A percentile compares a stretch with the other conserved stretches of the same genome.
These are phyloP conservation scores for Syzygium jambos DNA, from an alignment of 345 rosid genomes.

Conservation along the genomic window DNA sequence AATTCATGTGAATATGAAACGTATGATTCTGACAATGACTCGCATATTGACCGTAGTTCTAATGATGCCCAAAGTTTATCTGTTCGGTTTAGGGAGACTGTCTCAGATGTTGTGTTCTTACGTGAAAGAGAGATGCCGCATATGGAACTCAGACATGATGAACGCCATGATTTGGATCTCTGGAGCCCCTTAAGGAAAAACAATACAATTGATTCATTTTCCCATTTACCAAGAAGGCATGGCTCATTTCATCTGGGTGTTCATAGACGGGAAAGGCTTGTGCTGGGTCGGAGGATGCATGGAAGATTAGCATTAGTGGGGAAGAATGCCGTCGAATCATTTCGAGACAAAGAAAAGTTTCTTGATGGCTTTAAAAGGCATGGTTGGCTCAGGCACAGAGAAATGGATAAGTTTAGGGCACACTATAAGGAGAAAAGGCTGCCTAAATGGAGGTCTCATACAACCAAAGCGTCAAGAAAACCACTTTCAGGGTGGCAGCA, in stretches of 20 bases:
- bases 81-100: constrained; percentile 8
- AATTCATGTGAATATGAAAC: constrained; percentile 1
- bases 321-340: constrained; percentile 12
- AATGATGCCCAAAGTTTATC: constrained; percentile 7
- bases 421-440: constrained; percentile 13
- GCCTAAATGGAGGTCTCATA: neutral
- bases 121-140: constrained; percentile 22
- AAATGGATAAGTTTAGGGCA: constrained; percentile 6
- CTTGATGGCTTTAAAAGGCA: constrained; percentile 5
- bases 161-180: constrained; percentile 19
- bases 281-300: constrained; percentile 4
- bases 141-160: constrained; percentile 4
- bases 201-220: constrained; percentile 10
- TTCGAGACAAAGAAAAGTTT: constrained; percentile 8
- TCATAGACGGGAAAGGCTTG: constrained; percentile 10
- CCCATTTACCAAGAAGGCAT: constrained; percentile 15
- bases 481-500: constrained; percentile 15
- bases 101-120: constrained; percentile 11
- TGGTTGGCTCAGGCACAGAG: constrained; percentile 11
- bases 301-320: constrained; percentile 21
- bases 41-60: constrained; percentile 11
- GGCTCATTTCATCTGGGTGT: constrained; percentile 8
- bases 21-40: constrained; percentile 9
- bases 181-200: constrained; percentile 22
- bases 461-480: constrained; percentile 16